Conservation (phyloP, 2,329 filamentous ascomycete genomes). For the Allantophomopsis cytisporea region DNA sequence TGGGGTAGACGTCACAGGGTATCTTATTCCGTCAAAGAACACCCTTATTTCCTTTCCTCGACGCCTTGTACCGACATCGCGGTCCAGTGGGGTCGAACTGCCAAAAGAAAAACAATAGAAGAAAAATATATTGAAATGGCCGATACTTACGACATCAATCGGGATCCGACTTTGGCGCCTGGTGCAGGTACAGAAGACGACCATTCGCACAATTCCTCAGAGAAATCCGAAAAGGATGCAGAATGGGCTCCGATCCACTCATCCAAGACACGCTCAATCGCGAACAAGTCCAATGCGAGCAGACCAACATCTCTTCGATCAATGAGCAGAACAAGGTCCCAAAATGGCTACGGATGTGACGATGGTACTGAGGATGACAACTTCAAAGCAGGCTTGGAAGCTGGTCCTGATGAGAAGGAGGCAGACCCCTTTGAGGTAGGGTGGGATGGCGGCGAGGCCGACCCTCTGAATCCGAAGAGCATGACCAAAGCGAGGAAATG, state of each 20-base stretch:
- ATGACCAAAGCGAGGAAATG: conserved; percentile 58
- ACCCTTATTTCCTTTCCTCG: too few relatives aligned
- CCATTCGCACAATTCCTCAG: neutral
- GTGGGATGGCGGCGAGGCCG: conserved; percentile 60
- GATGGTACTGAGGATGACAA: conserved; percentile 6
- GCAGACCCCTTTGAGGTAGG: conserved; percentile 49
- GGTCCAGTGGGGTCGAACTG: too few relatives aligned
- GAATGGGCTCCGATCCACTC: neutral
- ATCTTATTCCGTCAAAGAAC: too few relatives aligned
- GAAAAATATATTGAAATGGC: too few relatives aligned
- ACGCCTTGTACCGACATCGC: too few relatives aligned
- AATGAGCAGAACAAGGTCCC: conserved; percentile 10
- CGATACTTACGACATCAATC: too few relatives aligned
- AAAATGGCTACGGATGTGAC: conserved; percentile 20
- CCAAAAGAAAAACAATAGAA: too few relatives aligned
- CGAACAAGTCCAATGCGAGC: too few relatives aligned
- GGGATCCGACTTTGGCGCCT: too few relatives aligned
- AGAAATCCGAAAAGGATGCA: neutral
- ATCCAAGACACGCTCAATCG: neutral
- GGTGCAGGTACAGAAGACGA: neutral
- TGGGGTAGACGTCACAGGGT: too few relatives aligned
- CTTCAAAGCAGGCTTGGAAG: conserved; percentile 6
- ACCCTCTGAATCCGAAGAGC: conserved; percentile 63
- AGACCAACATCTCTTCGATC: conserved; percentile 2
- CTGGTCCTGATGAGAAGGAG: conserved; percentile 10